Percentiles rank a stretch among this genome's conserved stretches.
These are phyloP conservation scores for Tolypocladium guangdongense DNA, from an alignment of 2,329 filamentous ascomycete species.

Conservation along the genomic window DNA sequence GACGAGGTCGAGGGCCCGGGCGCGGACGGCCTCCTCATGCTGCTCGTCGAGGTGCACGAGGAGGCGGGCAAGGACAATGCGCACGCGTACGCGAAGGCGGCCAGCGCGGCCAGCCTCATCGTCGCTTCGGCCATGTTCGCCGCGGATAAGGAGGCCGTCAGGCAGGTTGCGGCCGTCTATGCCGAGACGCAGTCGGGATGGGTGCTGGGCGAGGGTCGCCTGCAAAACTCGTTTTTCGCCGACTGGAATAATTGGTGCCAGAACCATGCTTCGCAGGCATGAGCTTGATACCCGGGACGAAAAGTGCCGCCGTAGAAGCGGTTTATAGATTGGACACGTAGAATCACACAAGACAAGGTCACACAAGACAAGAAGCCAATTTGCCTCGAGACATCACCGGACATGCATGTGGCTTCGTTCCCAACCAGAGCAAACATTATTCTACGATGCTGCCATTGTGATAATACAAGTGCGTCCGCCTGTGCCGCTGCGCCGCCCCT, in stretches of 20 bases:
- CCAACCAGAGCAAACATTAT: conserved; percentile 18
- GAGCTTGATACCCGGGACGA: conserved; percentile 8
- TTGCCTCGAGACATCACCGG: not conserved
- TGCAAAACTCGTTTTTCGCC: conserved; percentile 55
- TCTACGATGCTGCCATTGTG: conserved; percentile 23
- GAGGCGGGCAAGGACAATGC: conserved; percentile 54
- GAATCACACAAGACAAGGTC: not conserved
- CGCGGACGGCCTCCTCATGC: conserved; percentile 37
- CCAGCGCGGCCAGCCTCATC: conserved; percentile 61
- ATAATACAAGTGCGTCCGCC: conserved; percentile 22
- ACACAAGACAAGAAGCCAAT: not conserved
- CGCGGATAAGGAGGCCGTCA: conserved; percentile 39
- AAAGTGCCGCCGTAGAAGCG: not conserved
- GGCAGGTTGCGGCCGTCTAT: conserved; percentile 53
- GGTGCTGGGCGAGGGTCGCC: conserved; percentile 45
- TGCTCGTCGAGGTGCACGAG: conserved; percentile 57
- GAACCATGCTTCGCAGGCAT: conserved; percentile 29
- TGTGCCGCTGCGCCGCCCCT: conserved; percentile 8
- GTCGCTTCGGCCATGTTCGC: conserved; percentile 51
- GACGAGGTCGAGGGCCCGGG: conserved; percentile 22
- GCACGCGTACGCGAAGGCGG: conserved; percentile 62
- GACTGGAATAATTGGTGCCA: conserved; percentile 69
- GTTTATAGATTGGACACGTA: conserved; percentile 3
- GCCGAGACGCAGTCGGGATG: conserved; percentile 45
- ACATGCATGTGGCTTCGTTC: not conserved